Conservation (phyloP, 2,329 filamentous ascomycete genomes). For the Coniochaeta sp. region DNA sequence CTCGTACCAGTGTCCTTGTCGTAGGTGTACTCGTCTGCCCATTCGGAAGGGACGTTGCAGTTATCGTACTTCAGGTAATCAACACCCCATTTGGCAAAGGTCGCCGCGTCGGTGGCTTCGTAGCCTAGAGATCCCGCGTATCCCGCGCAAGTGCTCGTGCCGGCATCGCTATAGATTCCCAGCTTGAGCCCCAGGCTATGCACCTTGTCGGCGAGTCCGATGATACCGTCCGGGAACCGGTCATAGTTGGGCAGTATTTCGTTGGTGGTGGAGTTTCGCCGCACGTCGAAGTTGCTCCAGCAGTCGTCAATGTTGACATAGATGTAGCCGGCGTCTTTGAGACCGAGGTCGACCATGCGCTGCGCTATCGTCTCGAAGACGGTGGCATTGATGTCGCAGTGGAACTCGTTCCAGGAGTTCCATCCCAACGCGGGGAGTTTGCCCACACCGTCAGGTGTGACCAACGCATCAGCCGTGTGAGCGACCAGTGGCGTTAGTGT, state of each 20-base stretch:
- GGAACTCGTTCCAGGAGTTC: constrained; percentile 9
- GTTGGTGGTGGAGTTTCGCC: constrained; percentile 3
- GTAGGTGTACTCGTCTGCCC: constrained; percentile 7
- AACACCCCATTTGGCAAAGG: constrained; percentile 44
- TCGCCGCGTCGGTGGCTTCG: constrained; percentile 43
- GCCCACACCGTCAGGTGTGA: constrained; percentile 3
- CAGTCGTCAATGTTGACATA: constrained; percentile 59
- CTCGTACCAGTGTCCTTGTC: constrained; percentile 20
- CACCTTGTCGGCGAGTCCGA: constrained; percentile 23
- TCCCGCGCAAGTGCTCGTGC: constrained; percentile 40
- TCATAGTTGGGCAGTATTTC: constrained; percentile 20
- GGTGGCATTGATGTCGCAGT: constrained; percentile 5
- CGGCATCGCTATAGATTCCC: constrained; percentile 33
- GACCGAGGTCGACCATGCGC: constrained; percentile 25
- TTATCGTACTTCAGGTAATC: constrained; percentile 49
- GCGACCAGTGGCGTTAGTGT: neutral
- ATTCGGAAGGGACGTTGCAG: constrained; percentile 20
- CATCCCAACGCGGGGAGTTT: constrained; percentile 8
- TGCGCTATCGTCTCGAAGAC: constrained; percentile 3
- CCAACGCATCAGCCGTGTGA: neutral
- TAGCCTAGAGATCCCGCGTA: constrained; percentile 43
- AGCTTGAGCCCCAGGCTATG: constrained; percentile 27
- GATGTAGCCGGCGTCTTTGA: constrained; percentile 46
- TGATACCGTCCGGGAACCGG: constrained; percentile 30
- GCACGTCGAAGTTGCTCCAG: constrained; percentile 37